phyloP scores from a whole-genome alignment of 345 rosid genomes.

The Melaleuca alternifolia region DNA sequence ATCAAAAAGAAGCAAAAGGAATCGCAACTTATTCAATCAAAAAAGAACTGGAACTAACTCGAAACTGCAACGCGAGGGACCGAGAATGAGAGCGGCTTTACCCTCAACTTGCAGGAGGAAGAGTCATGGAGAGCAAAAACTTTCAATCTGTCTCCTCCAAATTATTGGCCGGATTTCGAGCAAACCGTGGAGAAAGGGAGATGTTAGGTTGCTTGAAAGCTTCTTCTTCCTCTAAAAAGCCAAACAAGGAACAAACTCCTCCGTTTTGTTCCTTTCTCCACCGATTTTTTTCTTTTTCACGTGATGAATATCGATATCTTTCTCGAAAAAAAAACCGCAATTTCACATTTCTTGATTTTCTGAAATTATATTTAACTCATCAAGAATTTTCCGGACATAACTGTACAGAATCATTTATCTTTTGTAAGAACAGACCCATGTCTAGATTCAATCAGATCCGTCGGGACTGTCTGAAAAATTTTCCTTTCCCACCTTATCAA shows the following conservation, averaged over 20 bases:
- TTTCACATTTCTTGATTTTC: not conserved
- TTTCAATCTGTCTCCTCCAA: not conserved
- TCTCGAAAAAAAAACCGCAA: not conserved
- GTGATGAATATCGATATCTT: not conserved
- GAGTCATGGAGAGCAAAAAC: not conserved
- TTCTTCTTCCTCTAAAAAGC: conserved; percentile 15
- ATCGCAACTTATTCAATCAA: not conserved
- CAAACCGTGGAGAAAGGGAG: not conserved
- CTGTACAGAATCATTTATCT: not conserved
- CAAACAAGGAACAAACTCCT: not conserved
- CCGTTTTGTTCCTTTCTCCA: not conserved
- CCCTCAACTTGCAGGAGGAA: conserved; percentile 4
- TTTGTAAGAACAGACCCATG: not conserved
- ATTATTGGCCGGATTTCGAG: not conserved
- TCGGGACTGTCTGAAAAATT: too few species aligned
- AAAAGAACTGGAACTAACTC: not conserved
- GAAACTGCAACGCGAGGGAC: not conserved
- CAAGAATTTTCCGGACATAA: not conserved
- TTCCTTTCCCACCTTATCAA: too few species aligned
- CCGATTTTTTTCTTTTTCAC: not conserved
- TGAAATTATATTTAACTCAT: not conserved
- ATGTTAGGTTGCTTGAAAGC: conserved; percentile 21
- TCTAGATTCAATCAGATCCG: too few species aligned
- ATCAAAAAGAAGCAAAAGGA: not conserved
- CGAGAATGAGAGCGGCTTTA: not conserved